Evolutionary conservation across 345 rosid genomes (phyloP), one percentile per base, ranked within the genome.

Genomic region (Populus ilicifolia): DNA sequence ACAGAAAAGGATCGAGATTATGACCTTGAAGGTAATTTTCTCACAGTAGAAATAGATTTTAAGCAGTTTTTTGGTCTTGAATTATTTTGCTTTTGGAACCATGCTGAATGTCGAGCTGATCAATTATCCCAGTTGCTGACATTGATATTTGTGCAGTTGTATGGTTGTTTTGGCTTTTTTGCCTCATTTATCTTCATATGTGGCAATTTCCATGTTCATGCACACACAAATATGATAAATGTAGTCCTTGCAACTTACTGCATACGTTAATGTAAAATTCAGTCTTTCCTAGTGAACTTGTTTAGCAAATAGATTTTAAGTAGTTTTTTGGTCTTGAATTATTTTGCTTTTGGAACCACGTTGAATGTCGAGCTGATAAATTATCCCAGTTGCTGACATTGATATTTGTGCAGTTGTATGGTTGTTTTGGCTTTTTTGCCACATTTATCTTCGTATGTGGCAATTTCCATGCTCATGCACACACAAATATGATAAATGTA

Each of bases 1-100:
- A 75, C 71, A 39, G 91, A 80, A 75, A 88, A 81, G 67, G 52
- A 75, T 80, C 88, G 76, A 74, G 87, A 79, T 70, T 73, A 35
- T 69, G 84, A 87, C 72, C 61, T 75, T 82, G 81, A 78, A 87
- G 95, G 98, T 93, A 80, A 83, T 76, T 69, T 75, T 72, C 27
- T 50, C 64, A 63, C 16, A 21, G 38, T 25, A 35, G 25, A 5
- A 11, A 5, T 36, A 56, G 52, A 29, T 16, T 41, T 69, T 33
- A 30, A 27, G 44, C 46, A 52, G 41, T 62, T 21, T 59, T 41
- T 39, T 20, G 39, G 21, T 8, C 36, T 18, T 56, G 29, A 23
- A 29, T 6, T 36, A 6, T 78, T 23, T 46, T 18, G 59, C 44
- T 17, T 69, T 17, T 54, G 35, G 35, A 30, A 30, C 35, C 67